Conservation (phyloP, 148 eudicot genomes). For the Rhododendron kiyosumense region DNA sequence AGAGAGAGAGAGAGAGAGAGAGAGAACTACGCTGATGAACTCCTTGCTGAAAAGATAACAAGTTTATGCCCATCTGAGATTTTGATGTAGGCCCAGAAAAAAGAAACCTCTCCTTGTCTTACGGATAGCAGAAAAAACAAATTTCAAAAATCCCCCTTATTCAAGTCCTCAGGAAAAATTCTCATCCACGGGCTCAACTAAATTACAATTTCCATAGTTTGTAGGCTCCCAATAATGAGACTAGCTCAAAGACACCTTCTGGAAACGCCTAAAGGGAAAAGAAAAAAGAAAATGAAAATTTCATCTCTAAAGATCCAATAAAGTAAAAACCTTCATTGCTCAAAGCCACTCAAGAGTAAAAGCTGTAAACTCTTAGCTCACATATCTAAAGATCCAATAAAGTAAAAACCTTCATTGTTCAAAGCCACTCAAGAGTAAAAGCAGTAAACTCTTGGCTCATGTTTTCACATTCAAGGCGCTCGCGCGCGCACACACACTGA, state of each 20-base stretch:
- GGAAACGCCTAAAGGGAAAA: background rate
- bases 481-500: background rate
- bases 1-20: no score
- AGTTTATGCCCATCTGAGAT: no score
- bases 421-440: background rate
- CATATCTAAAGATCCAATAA: background rate
- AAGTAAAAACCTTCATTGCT: background rate
- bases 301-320: background rate
- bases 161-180: no score
- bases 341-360: background rate
- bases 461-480: background rate
- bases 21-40: no score
- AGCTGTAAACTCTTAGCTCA: background rate
- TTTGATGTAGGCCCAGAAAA: no score
- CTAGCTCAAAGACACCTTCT: background rate
- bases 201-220: no score
- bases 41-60: no score
- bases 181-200: background rate
- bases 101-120: no score
- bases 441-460: background rate
- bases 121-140: no score
- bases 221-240: no score
- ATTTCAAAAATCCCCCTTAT: no score
- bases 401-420: background rate
- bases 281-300: background rate